Percentiles rank a stretch among this genome's conserved stretches.
phyloP scores from a whole-genome alignment of 192 early-diverging fungal species.

The Coemansia sp. region DNA sequence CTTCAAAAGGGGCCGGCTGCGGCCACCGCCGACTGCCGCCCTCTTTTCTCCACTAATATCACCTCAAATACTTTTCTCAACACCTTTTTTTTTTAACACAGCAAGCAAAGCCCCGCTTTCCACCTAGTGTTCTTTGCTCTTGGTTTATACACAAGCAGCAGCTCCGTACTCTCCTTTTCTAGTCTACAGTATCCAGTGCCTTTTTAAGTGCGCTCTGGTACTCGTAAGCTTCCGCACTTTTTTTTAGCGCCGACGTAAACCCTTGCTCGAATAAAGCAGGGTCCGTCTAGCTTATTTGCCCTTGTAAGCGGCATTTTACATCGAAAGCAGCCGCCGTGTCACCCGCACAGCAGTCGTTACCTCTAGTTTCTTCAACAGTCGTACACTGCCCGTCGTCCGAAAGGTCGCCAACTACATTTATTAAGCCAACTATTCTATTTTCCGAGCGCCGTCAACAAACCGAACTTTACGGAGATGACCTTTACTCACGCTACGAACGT shows the following conservation, averaged over 20 bases:
- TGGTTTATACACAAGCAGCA: not conserved
- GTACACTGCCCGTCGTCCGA: conserved; percentile 17
- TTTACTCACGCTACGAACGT: not conserved
- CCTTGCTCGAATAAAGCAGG: conserved; percentile 6
- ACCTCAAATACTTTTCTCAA: not conserved
- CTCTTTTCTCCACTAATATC: conserved; percentile 12
- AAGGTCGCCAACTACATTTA: conserved; percentile 8
- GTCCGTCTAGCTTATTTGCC: conserved; percentile 8
- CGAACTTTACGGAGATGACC: conserved; percentile 10
- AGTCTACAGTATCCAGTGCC: conserved; percentile 10
- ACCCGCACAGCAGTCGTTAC: conserved; percentile 30
- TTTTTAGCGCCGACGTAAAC: conserved; percentile 6
- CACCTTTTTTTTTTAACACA: conserved; percentile 9
- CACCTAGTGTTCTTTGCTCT: not conserved
- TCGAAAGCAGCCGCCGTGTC: conserved; percentile 29
- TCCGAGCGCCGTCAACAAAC: not conserved
- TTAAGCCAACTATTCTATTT: conserved; percentile 14
- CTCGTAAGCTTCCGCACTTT: conserved; percentile 2
- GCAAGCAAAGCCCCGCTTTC: not conserved
- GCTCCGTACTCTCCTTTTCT: not conserved
- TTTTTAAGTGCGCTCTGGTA: conserved; percentile 3
- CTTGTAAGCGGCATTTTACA: conserved; percentile 17
- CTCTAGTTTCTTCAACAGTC: conserved; percentile 31
- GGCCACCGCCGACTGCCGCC: conserved; percentile 4
- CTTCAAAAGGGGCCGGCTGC: conserved; percentile 16